These are phyloP conservation scores for Podaxis sp. DNA, from an alignment of 768 basidiomycete genomes.

Conservation along the genomic window DNA sequence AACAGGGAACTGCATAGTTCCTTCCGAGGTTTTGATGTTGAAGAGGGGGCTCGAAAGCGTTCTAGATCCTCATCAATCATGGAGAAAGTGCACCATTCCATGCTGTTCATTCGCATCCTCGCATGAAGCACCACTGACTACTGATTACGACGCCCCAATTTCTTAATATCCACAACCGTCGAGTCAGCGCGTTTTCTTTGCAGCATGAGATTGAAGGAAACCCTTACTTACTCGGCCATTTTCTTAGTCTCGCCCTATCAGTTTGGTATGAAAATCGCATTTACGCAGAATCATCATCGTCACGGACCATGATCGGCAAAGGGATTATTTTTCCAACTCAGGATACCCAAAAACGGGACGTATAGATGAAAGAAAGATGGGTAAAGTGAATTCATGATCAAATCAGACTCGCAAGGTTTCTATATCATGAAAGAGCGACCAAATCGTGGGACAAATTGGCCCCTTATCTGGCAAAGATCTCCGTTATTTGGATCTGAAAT, in stretches of 20 bases:
- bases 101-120: neutral
- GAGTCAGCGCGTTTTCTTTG: neutral
- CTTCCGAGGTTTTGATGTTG: neutral
- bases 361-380: neutral
- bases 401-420: conserved; percentile 10
- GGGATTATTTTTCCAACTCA: neutral
- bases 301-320: neutral
- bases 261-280: neutral
- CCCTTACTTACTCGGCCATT: neutral
- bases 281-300: neutral
- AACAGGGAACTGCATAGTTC: neutral
- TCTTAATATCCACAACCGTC: neutral
- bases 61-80: neutral
- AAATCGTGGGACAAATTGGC: conserved; percentile 42
- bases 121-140: neutral
- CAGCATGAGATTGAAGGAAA: neutral
- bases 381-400: conserved; percentile 1
- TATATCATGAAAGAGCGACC: conserved; percentile 29
- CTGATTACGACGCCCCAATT: neutral
- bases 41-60: neutral
- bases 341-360: neutral
- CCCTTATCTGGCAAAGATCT: conserved; percentile 35
- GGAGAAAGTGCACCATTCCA: neutral
- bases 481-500: conserved; percentile 37
- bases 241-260: neutral